A percentile compares a stretch with the other conserved stretches of the same genome.
Conservation (phyloP, 768 basidiomycete genomes). For the Rhodotorula paludigena region DNA sequence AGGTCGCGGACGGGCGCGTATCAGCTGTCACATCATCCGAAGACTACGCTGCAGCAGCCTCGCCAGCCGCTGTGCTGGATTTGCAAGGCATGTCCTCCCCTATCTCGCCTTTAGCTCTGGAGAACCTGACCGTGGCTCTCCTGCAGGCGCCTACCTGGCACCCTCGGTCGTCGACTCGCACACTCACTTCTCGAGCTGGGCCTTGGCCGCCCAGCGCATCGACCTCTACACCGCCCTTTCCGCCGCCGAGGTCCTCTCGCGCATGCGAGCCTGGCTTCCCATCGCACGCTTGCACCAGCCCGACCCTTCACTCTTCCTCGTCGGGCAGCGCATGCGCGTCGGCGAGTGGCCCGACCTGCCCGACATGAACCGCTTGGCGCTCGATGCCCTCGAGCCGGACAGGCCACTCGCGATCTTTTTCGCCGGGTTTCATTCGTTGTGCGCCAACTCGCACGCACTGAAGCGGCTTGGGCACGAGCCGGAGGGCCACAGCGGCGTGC, state of each 20-base stretch:
- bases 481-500: constrained; percentile 32
- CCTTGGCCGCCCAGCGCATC: constrained; percentile 7
- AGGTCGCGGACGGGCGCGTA: too few species aligned
- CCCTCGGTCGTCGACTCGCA: constrained; percentile 23
- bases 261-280: neutral
- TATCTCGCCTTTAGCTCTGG: too few species aligned
- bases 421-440: constrained; percentile 40
- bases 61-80: too few species aligned
- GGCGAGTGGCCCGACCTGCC: constrained; percentile 37
- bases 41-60: too few species aligned
- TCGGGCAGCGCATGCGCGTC: constrained; percentile 25
- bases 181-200: constrained; percentile 23
- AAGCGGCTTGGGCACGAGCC: constrained; percentile 28
- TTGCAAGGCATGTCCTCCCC: too few species aligned
- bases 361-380: constrained; percentile 8
- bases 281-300: neutral
- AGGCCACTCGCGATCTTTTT: constrained; percentile 38
- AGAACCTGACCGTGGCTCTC: too few species aligned
- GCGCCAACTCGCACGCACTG: constrained; percentile 35
- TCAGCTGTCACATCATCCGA: too few species aligned
- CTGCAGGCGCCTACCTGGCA: too few species aligned
- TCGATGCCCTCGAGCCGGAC: constrained; percentile 25
- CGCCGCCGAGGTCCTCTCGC: constrained; percentile 11
- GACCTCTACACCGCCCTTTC: constrained; percentile 26
- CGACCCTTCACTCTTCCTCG: neutral